A percentile compares a stretch with the other conserved stretches of the same genome.
phyloP scores from a whole-genome alignment of 306 rosid genomes.

The Corylus heterophylla region DNA sequence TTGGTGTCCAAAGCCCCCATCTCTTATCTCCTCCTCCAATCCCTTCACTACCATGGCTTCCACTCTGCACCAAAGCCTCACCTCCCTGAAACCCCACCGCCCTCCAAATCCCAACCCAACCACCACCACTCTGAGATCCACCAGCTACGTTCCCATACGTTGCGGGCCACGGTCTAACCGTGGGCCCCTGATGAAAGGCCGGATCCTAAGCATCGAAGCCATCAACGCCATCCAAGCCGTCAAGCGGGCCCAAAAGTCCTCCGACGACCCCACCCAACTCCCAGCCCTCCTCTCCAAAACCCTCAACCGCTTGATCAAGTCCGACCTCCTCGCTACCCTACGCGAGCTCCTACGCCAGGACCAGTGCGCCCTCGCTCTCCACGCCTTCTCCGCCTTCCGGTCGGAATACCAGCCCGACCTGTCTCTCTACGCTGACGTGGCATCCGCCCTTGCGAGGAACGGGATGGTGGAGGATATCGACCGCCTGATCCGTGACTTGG shows the following conservation, averaged over 20 bases:
- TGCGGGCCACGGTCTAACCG: conserved; percentile 92
- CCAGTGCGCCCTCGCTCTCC: conserved; percentile 62
- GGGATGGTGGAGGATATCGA: conserved; percentile 60
- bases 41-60: conserved; percentile 54
- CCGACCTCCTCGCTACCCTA: conserved; percentile 72
- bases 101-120: conserved; percentile 3
- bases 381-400: conserved; percentile 61
- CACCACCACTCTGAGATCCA: conserved; percentile 1
- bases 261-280: conserved; percentile 45
- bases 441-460: conserved; percentile 39
- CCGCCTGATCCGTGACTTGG: conserved; percentile 56
- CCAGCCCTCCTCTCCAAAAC: conserved; percentile 41
- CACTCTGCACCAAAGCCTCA: conserved; percentile 39
- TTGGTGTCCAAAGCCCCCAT: neutral
- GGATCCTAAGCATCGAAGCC: conserved; percentile 88
- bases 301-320: conserved; percentile 66
- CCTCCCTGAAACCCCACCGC: conserved; percentile 42
- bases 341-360: conserved; percentile 86
- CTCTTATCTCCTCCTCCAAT: neutral
- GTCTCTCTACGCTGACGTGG: conserved; percentile 55
- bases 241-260: conserved; percentile 66
- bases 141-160: conserved; percentile 35
- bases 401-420: conserved; percentile 67
- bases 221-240: conserved; percentile 90
- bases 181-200: conserved; percentile 77